A percentile compares a stretch with the other conserved stretches of the same genome.
phyloP scores from a whole-genome alignment of 169 alveolate genomes.

The Babesia bovis region DNA sequence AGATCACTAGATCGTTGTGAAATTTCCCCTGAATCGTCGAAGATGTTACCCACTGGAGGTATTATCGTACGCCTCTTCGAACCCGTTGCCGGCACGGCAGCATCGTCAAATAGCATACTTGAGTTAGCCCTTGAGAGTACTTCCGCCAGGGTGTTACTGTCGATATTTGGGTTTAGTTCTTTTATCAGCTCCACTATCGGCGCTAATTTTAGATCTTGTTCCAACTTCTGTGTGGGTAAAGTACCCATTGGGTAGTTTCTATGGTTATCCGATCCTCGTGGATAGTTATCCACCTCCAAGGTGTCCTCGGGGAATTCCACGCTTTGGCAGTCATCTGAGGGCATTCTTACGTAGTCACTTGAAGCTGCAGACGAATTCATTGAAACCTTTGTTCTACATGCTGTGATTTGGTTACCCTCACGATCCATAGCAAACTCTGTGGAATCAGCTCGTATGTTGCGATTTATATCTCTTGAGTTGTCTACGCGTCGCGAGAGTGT shows the following conservation, averaged over 20 bases:
- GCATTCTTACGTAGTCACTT: constrained; percentile 14
- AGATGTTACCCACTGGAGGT: too few relatives aligned
- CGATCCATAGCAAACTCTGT: neutral
- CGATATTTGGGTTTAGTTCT: neutral
- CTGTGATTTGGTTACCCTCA: neutral
- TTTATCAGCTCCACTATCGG: neutral
- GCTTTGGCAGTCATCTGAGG: neutral
- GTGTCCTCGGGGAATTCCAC: neutral
- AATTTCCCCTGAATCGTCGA: too few relatives aligned
- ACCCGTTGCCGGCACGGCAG: too few relatives aligned
- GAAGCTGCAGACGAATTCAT: neutral
- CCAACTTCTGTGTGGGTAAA: neutral
- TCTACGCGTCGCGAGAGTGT: neutral
- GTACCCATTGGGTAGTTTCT: neutral
- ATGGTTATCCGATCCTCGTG: neutral
- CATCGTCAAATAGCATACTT: too few relatives aligned
- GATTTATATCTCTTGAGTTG: too few relatives aligned
- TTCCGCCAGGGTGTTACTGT: neutral
- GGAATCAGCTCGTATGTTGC: neutral
- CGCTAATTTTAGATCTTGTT: neutral
- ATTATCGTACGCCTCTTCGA: too few relatives aligned
- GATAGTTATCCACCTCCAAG: neutral
- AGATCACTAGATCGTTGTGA: too few relatives aligned
- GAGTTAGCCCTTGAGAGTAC: neutral
- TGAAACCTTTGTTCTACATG: neutral